Conservation (phyloP, 148 eudicot species). For the Cornus controversa region DNA sequence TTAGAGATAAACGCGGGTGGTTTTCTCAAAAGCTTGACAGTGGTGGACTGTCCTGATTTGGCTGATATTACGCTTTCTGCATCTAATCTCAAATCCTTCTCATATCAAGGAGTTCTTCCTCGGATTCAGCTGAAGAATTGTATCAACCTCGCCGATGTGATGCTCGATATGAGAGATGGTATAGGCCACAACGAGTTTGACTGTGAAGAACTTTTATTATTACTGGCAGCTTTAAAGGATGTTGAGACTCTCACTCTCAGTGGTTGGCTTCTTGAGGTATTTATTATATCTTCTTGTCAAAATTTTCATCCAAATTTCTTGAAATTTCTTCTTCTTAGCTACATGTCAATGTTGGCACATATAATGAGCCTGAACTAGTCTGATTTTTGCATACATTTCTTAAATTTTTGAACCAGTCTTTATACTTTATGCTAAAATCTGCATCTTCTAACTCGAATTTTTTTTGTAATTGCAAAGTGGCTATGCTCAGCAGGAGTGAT, state of each 20-base stretch:
- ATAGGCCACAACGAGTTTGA: background rate
- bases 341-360: background rate
- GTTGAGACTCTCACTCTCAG: background rate
- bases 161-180: background rate
- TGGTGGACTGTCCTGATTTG: background rate
- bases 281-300: too few relatives aligned
- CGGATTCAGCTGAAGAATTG: background rate
- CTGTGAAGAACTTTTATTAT: background rate
- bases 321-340: background rate
- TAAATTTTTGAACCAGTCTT: too few relatives aligned
- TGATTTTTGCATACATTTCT: background rate
- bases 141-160: background rate
- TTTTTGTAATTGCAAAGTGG: background rate
- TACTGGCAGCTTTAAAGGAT: background rate
- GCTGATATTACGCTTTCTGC: background rate
- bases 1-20: background rate
- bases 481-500: slow-evolving; percentile 9
- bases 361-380: background rate
- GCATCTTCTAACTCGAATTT: background rate
- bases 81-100: background rate
- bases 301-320: background rate
- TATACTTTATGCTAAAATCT: too few relatives aligned
- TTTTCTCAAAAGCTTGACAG: background rate
- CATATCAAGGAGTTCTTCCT: background rate
- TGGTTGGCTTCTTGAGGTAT: background rate